A percentile compares a stretch with the other conserved stretches of the same genome.
phyloP scores from a whole-genome alignment of 1,139 yeast genomes.

The Nakaseomyces delphensis region DNA sequence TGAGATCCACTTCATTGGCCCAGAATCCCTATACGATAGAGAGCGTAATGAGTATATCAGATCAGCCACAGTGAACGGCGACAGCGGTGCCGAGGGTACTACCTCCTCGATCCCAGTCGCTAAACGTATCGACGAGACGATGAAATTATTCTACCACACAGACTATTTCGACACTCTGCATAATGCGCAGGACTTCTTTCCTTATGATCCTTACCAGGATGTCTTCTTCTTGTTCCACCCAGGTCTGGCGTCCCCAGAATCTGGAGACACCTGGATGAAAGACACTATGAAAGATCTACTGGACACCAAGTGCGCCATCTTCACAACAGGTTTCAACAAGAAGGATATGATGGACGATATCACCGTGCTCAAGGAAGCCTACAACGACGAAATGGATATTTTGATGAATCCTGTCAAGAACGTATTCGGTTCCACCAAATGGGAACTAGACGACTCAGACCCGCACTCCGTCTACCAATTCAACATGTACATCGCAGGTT shows the following conservation, averaged over 20 bases:
- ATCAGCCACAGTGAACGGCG: constrained; percentile 23
- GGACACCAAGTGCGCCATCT: constrained; percentile 88
- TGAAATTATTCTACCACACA: constrained; percentile 75
- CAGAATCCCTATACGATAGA: constrained; percentile 74
- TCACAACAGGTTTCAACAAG: constrained; percentile 83
- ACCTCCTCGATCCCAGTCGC: constrained; percentile 47
- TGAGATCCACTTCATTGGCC: constrained; percentile 89
- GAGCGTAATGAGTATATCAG: constrained; percentile 47
- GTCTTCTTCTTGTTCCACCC: constrained; percentile 92
- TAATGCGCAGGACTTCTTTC: constrained; percentile 89
- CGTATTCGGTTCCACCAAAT: constrained; percentile 74
- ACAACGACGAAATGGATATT: constrained; percentile 69
- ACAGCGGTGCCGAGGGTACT: constrained; percentile 3
- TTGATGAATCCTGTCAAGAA: constrained; percentile 69
- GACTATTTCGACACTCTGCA: constrained; percentile 85
- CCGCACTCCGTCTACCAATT: constrained; percentile 92
- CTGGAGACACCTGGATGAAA: constrained; percentile 81
- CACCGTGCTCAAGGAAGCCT: constrained; percentile 58
- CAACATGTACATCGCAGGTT: constrained; percentile 79
- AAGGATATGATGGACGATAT: constrained; percentile 63
- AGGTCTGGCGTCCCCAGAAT: constrained; percentile 79
- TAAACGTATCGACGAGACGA: constrained; percentile 64
- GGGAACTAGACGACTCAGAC: constrained; percentile 84
- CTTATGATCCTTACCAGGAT: constrained; percentile 94
- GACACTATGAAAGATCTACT: constrained; percentile 76